These are phyloP conservation scores for Linnemannia elongata DNA, from an alignment of 192 early-diverging fungal genomes.

Conservation along the genomic window DNA sequence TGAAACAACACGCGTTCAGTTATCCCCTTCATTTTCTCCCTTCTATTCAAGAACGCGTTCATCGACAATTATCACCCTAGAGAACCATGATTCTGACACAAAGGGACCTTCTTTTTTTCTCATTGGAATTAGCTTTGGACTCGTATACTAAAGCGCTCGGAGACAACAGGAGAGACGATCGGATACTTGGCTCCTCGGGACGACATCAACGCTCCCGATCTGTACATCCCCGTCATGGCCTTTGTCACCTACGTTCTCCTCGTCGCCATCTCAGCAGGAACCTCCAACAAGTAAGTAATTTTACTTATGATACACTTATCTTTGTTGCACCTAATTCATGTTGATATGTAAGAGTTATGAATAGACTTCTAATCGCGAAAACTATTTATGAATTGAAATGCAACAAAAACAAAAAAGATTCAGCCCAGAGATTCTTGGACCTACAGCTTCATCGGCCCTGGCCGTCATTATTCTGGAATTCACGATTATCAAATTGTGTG, in stretches of 20 bases:
- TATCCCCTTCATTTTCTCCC: background rate
- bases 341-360: background rate
- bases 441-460: slow-evolving; percentile 86
- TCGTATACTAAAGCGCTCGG: slow-evolving; percentile 78
- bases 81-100: background rate
- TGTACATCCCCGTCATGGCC: slow-evolving; percentile 97
- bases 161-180: slow-evolving; percentile 81
- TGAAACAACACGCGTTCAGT: background rate
- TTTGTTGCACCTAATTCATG: too few species aligned
- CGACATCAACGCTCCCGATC: slow-evolving; percentile 95
- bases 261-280: slow-evolving; percentile 76
- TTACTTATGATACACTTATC: too few species aligned
- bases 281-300: slow-evolving; percentile 59
- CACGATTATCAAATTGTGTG: slow-evolving; percentile 84
- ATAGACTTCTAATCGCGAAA: background rate
- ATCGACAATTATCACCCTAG: background rate
- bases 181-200: slow-evolving; percentile 88
- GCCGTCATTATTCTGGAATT: slow-evolving; percentile 87
- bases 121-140: slow-evolving; percentile 76
- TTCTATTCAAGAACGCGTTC: background rate
- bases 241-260: slow-evolving; percentile 93
- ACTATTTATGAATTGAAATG: slow-evolving; percentile 6
- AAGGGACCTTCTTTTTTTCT: background rate
- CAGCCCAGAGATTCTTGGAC: slow-evolving; percentile 87
- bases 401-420: slow-evolving; percentile 70